Evolutionary conservation across 108 stramenopile species (phyloP).

Genomic region (Cyclotella kingstonii): DNA sequence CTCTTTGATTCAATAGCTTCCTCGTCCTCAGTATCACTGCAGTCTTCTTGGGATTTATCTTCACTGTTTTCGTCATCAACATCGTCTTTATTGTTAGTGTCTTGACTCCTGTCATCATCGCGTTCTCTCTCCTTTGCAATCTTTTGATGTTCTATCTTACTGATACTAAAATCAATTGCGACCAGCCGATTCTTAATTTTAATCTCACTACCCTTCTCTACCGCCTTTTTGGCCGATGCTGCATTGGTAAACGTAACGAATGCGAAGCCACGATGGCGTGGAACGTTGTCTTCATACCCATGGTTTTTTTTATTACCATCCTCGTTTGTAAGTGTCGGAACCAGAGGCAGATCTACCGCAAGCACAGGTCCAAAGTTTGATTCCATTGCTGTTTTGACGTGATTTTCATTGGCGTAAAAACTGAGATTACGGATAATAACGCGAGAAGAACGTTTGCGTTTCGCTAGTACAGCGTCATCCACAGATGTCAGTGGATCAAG

Average conservation of each 20-base stretch:
- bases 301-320: constrained; percentile 2
- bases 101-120: constrained; percentile 19
- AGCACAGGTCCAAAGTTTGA: constrained; percentile 60
- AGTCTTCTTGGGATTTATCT: no score
- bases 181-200: constrained; percentile 82
- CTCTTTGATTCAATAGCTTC: constrained; percentile 32
- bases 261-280: constrained; percentile 85
- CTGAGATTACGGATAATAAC: constrained; percentile 89
- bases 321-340: constrained; percentile 35
- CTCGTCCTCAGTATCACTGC: constrained; percentile 21
- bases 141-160: constrained; percentile 72
- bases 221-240: constrained; percentile 49
- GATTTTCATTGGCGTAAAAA: constrained; percentile 76
- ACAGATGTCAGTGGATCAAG: constrained; percentile 10
- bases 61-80: constrained; percentile 23
- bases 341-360: constrained; percentile 81
- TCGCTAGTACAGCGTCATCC: constrained; percentile 11
- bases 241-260: constrained; percentile 87
- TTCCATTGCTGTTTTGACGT: constrained; percentile 67
- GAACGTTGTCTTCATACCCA: constrained; percentile 1
- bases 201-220: constrained; percentile 50
- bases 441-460: constrained; percentile 64
- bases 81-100: constrained; percentile 2
- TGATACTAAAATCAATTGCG: constrained; percentile 77
- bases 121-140: constrained; percentile 39